These are phyloP conservation scores for Combretum micranthum DNA, from an alignment of 345 rosid genomes.

Conservation along the genomic window DNA sequence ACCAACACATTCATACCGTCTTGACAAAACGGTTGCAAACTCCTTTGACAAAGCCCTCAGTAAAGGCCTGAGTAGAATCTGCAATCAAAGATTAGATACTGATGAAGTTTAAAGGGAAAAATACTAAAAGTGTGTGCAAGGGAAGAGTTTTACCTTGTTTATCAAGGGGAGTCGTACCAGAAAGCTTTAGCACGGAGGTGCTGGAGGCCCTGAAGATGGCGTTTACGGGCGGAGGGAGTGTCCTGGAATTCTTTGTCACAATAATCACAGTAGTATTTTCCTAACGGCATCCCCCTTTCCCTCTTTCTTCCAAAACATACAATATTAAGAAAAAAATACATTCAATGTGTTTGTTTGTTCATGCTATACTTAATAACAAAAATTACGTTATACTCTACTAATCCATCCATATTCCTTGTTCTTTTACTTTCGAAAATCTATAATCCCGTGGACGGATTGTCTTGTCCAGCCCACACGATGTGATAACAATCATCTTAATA, in stretches of 20 bases:
- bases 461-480: too few species aligned
- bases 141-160: conserved; percentile 13
- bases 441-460: too few species aligned
- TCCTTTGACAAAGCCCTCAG: conserved; percentile 26
- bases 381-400: too few species aligned
- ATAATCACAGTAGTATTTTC: conserved; percentile 81
- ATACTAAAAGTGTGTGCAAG: not conserved
- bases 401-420: too few species aligned
- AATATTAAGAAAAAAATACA: not conserved
- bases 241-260: conserved; percentile 93
- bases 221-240: conserved; percentile 62
- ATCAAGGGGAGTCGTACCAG: conserved; percentile 45
- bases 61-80: conserved; percentile 23
- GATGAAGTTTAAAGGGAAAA: not conserved
- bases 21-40: conserved; percentile 65
- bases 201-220: conserved; percentile 74
- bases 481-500: too few species aligned
- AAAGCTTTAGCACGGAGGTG: conserved; percentile 81
- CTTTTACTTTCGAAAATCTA: too few species aligned
- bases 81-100: not conserved
- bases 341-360: too few species aligned
- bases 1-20: conserved; percentile 19
- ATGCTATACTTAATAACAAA: too few species aligned
- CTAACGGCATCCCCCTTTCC: conserved; percentile 40
- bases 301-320: not conserved